Conservation (phyloP, 495 filamentous ascomycete genomes). For the Chaetomium fimeti region DNA sequence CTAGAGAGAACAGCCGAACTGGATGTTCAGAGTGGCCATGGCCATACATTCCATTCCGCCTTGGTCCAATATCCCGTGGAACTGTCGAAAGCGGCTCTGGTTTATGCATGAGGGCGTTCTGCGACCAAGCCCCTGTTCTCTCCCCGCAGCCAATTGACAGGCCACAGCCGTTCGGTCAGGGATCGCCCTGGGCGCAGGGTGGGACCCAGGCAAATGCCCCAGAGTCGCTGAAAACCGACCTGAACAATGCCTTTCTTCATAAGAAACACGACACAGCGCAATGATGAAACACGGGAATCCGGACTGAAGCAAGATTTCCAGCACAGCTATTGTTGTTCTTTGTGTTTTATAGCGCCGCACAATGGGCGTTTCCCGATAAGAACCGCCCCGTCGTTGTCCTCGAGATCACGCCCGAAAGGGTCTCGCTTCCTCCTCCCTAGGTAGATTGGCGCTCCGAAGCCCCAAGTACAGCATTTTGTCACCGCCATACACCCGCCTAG, state of each 20-base stretch:
- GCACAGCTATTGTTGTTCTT: background rate
- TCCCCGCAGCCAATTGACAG: conserved; percentile 24
- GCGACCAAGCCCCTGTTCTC: conserved; percentile 11
- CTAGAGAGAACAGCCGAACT: too few relatives aligned
- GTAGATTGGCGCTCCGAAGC: background rate
- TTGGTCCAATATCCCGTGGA: background rate
- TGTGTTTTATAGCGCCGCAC: conserved; percentile 1
- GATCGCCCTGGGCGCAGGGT: conserved; percentile 11
- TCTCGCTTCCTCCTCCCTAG: background rate
- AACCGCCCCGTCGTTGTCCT: background rate
- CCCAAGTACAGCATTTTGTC: background rate
- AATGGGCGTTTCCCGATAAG: background rate
- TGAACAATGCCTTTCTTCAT: conserved; percentile 34
- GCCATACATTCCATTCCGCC: too few relatives aligned
- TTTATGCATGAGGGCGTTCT: conserved; percentile 20
- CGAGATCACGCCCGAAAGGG: background rate
- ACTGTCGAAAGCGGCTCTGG: conserved; percentile 15
- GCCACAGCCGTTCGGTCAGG: conserved; percentile 22
- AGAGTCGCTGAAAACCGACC: conserved; percentile 1
- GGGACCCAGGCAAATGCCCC: background rate
- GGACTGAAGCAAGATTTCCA: conserved; percentile 19
- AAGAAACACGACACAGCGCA: conserved; percentile 19
- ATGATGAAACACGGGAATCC: conserved; percentile 31
- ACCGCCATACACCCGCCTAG: background rate
- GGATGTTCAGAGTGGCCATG: too few relatives aligned